Evolutionary conservation across 2,329 filamentous ascomycete species (phyloP), one percentile per base, ranked within the genome.

Genomic region (Didymella glomerata): DNA sequence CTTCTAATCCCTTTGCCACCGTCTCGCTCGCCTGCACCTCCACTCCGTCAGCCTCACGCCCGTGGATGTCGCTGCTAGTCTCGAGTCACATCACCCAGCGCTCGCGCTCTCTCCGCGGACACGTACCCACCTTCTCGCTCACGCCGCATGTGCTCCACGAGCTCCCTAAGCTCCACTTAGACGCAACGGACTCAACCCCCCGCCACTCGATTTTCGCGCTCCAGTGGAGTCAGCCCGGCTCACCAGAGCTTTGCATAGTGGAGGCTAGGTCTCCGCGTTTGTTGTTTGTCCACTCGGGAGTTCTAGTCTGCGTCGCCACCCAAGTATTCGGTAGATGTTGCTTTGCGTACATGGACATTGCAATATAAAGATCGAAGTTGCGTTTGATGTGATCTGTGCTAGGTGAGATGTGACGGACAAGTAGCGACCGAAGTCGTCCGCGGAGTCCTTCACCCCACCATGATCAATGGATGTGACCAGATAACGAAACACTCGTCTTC

Each of bases 211-310:
- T n/a, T n/a, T n/a, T n/a, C n/a, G n/a, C n/a, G n/a, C n/a, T n/a
- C n/a, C n/a, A n/a, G n/a, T n/a, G n/a, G n/a, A n/a, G n/a, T n/a
- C n/a, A n/a, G n/a, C n/a, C n/a, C n/a, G n/a, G n/a, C n/a, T n/a
- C n/a, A n/a, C n/a, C n/a, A n/a, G n/a, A n/a, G 40, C 38, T 28
- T 54, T 59, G n/a, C 56, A 50, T 59, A 54, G 47, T 59, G 25
- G 16, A 50, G 34, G 47, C 32, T 54, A 49, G 34, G 18, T 54
- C 56, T 50, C 56, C 56, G 47, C 56, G 32, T 50, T 58, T 18
- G 45, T 24, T 27, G 41, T 27, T 25, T 40, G 38, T 22, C 20
- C 18, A n/a, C 24, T 25, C 45, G 49, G 50, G 49, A 54, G 41
- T 8, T 13, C 44, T 53, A 48, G 36, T 49, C 49, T 44, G n/a